A percentile compares a stretch with the other conserved stretches of the same genome.
These are phyloP conservation scores for Sungouiozyma ichnusensis DNA, from an alignment of 805 yeast genomes.

Conservation along the genomic window DNA sequence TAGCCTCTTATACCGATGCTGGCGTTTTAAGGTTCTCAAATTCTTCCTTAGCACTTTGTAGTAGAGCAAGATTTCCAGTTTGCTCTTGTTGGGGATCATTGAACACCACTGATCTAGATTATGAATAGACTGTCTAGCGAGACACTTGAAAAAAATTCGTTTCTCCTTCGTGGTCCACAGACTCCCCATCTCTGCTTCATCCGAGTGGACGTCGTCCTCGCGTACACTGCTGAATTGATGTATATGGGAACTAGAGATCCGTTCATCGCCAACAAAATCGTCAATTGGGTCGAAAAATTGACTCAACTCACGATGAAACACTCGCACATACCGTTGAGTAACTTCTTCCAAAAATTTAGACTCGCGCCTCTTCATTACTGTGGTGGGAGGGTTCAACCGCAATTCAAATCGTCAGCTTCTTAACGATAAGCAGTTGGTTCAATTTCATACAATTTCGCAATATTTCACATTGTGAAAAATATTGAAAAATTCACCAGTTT, in stretches of 20 bases:
- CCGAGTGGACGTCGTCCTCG: slow-evolving; percentile 1
- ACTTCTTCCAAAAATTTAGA: neutral
- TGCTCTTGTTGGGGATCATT: slow-evolving; percentile 16
- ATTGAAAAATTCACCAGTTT: too few species aligned
- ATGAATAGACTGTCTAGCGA: slow-evolving; percentile 25
- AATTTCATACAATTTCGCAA: too few species aligned
- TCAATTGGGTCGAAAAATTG: neutral
- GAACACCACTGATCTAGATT: slow-evolving; percentile 23
- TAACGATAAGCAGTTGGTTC: too few species aligned
- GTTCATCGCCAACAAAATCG: neutral
- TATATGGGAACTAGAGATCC: neutral
- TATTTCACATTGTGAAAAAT: too few species aligned
- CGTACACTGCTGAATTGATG: neutral
- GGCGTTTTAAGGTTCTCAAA: slow-evolving; percentile 10
- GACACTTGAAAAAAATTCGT: slow-evolving; percentile 20
- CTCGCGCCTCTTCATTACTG: neutral
- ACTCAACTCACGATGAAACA: neutral
- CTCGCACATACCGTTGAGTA: neutral
- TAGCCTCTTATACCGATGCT: slow-evolving; percentile 9
- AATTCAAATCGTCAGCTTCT: too few species aligned
- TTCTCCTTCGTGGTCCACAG: slow-evolving; percentile 24
- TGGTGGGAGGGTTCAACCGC: neutral
- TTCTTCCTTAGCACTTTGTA: slow-evolving; percentile 16
- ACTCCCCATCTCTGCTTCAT: slow-evolving; percentile 14
- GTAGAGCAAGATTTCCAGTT: slow-evolving; percentile 21